Conservation (phyloP, 2,329 filamentous ascomycete genomes). For the Claviceps digitariae region DNA sequence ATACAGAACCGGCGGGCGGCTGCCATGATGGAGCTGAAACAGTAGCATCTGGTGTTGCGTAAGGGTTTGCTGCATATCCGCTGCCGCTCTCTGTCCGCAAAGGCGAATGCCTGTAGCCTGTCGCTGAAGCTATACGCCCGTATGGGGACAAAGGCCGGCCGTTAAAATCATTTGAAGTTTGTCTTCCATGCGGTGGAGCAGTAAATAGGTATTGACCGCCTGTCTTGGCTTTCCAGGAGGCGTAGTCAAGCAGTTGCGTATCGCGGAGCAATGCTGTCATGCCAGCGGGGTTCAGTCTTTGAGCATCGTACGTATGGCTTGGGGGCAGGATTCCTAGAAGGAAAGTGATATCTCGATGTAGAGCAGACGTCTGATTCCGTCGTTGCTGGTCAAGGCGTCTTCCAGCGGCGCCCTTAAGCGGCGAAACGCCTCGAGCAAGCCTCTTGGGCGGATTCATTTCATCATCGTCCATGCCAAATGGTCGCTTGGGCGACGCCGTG, state of each 20-base stretch:
- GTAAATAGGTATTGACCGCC: constrained; percentile 22
- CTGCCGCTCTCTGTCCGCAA: constrained; percentile 31
- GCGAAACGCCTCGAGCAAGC: constrained; percentile 76
- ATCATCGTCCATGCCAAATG: constrained; percentile 56
- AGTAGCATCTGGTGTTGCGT: constrained; percentile 16
- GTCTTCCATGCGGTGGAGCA: constrained; percentile 24
- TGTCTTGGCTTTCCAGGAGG: constrained; percentile 36
- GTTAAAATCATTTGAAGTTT: constrained; percentile 30
- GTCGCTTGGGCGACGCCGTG: constrained; percentile 46
- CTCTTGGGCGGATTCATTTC: constrained; percentile 68
- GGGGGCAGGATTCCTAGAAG: constrained; percentile 61
- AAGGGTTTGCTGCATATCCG: constrained; percentile 16
- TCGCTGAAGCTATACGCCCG: constrained; percentile 25
- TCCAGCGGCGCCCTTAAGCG: constrained; percentile 80
- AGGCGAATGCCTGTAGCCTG: constrained; percentile 38
- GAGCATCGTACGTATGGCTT: constrained; percentile 56
- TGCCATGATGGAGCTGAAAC: constrained; percentile 14
- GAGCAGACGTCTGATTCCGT: constrained; percentile 47
- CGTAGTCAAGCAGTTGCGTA: constrained; percentile 50
- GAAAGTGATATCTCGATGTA: constrained; percentile 57
- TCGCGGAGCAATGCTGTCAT: constrained; percentile 62
- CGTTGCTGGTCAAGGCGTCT: constrained; percentile 70
- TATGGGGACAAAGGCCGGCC: constrained; percentile 36
- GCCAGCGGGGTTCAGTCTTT: constrained; percentile 54
- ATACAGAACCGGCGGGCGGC: constrained; percentile 17